Evolutionary conservation across 345 rosid species (phyloP), one percentile per base, ranked within the genome.

Genomic region (Acer yangbiense): DNA sequence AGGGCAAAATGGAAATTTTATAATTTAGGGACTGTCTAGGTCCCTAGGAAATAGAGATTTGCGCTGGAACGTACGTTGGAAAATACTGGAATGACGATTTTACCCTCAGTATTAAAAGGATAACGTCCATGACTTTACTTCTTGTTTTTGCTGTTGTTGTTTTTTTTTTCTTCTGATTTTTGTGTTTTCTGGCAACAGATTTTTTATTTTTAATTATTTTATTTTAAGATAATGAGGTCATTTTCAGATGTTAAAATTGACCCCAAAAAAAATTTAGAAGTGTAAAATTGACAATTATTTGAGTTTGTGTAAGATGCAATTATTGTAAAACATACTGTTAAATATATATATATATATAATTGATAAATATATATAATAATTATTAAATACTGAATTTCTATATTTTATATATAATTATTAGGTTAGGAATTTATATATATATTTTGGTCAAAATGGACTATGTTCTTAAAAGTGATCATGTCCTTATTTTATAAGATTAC

Each of bases 1-100:
- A 65, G 80, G 82, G 77, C 25, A 69, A 61, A 27, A 44, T 76
- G 0, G 82, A 79, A 3, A 71, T 12, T 23, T 35, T 0, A 0
- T 2, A 17, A 65, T 29, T 6, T 13, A 10, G 65, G 54, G 14
- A n/a, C 16, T 0, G 16, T 17, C 21, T 23, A n/a, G n/a, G n/a
- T n/a, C n/a, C n/a, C n/a, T n/a, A 52, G 72, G 46, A 63, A 35
- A 18, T 50, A 71, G 85, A 68, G 65, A 66, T 72, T 66, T 41
- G 71, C 80, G 80, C 82, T 50, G 69, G 65, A 76, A 76, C 82
- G 72, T 4, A 20, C 75, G 55, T 76, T 76, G 39, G 9, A 9
- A 6, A 25, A 7, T 0, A 16, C 0, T 7, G 9, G 0, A 72
- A 67, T 78, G 77, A 75, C 82, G 1, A 21, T 25, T 82, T 66